Evolutionary conservation across 1,139 yeast genomes (phyloP), one percentile per base, ranked within the genome.

Genomic region (Blastobotrys aristatus): DNA sequence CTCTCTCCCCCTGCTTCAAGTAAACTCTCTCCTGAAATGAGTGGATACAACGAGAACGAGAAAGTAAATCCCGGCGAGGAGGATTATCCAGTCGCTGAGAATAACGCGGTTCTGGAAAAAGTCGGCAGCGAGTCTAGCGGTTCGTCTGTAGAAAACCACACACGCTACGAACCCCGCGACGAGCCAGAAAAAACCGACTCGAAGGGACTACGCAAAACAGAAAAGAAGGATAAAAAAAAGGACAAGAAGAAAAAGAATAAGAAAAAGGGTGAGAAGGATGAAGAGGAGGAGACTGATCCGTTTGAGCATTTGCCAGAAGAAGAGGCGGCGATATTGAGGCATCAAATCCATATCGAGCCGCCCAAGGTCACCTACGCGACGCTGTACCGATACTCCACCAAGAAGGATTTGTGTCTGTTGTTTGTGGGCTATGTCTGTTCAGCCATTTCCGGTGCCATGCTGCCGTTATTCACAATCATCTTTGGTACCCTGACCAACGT

Each of bases 401-500:
- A 50, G 17, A 47, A 40, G 30, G 74, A 70, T 45, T 41, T 51
- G 2, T 46, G 57, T 34, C 45, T 64, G 21, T 50, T 67, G 16
- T 16, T 49, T 2, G 4, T 64, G 7, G 73, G 69, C 1, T 55
- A 58, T 40, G 47, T 61, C 20, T 55, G 60, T 32, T 62, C 73
- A 5, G 61, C 63, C 4, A 60, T 61, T 7, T 62, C 67, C 16
- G 74, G 74, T 11, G 71, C 70, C 4, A 67, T 68, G 2, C 47
- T 69, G 49, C 73, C 73, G 1, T 56, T 69, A 58, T 67, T 68
- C 53, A 69, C 74, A 18, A 54, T 70, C 44, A 62, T 70, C 20
- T 67, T 70, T 43, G 74, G 74, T 24, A 57, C 58, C 32, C 53
- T 71, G 50, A 65, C 74, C 4, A 63, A 68, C 46, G 59, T 65